Base-by-base conservation (phyloP, 208 protist species). In the Strigomonas galati region DNA sequence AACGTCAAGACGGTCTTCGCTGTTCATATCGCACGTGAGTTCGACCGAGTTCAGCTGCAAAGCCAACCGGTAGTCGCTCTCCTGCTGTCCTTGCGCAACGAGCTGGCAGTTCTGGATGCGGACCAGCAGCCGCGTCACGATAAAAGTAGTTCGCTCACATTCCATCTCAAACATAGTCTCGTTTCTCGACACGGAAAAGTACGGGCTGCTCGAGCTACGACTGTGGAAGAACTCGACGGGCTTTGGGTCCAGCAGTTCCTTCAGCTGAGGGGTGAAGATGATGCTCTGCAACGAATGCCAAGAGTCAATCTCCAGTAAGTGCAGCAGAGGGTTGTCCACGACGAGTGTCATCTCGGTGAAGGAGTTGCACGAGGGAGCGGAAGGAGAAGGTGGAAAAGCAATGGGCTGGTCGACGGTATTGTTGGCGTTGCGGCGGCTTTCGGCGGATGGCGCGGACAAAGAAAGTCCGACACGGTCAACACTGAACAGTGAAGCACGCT, bases 251-350 rank as follows among this genome's bases (percentile, higher is more conserved):
- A 46, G 40, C 40, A 46, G 40, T 15, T 46, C 40, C 40, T 1
- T 46, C 40, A 46, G 40, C 40, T 46, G 40, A 4, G 1, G 9
- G 1, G 40, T 19, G 40, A 46, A 17, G 40, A 46, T n/a, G 14
- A 46, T 46, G 15, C 40, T 9, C 12, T 19, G 40, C 40, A 46
- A 17, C 12, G 40, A 46, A 15, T 17, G 12, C 40, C 40, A 46
- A 19, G 40, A 9, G 40, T 46, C 40, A 3, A 46, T 9, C 14
- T 46, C 40, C 9, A 46, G 40, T 17, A 46, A 9, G 19, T 46
- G 40, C 4, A 46, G 23, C 40, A 69, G 6, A 31, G 43, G 32
- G 15, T 62, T 32, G 7, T 58, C 65, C 10, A 62, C 24, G 37
- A 28, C 43, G n/a, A 57, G n/a, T 0, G 31, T 56, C 17, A 15